Base-by-base conservation (phyloP, 1,139 yeast genomes). In the Pichia sp. region DNA sequence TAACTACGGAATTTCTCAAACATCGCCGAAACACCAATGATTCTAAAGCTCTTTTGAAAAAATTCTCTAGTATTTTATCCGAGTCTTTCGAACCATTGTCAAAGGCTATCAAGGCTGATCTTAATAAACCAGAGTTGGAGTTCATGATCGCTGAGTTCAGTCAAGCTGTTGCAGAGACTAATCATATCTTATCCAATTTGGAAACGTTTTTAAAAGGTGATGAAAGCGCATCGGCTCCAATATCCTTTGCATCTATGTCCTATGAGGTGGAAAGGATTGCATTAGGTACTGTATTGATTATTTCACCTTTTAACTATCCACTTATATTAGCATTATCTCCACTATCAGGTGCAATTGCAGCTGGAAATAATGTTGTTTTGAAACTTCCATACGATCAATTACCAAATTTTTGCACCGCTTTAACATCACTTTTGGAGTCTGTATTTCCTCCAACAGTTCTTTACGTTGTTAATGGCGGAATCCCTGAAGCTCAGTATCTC, bases 221-320 rank as follows among this genome's bases (percentile, higher is more conserved):
- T 44, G 51, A 59, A 9, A 69, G 76, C 6, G 55, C 61, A 17
- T 70, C 66, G 46, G 52, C 67, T 34, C 77, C 85, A 2, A 62
- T 63, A 44, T 65, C 65, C 44, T 76, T 66, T 52, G 56, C 66
- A 38, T 63, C 75, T 22, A 64, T 74, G 37, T 67, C 69, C 1
- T 71, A 77, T 5, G 65, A 66, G 39, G 63, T 84, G 37, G 83
- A 81, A 52, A 72, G 72, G 49, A 76, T 77, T 38, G 91, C 97
- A 2, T 62, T 78, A 48, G 96, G 97, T 2, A 74, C 77, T 4
- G 84, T 84, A 3, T 69, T 88, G 49, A 68, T 89, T 42, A 77
- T 88, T 41, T 66, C 88, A 1, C 96, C 97, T 0, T 89, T 84
- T 73, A 89, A 89, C 63, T 91, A 82, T 60, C 98, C 98, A 1